phyloP scores from a whole-genome alignment of 805 yeast genomes.

The Ogataea glucozyma region DNA sequence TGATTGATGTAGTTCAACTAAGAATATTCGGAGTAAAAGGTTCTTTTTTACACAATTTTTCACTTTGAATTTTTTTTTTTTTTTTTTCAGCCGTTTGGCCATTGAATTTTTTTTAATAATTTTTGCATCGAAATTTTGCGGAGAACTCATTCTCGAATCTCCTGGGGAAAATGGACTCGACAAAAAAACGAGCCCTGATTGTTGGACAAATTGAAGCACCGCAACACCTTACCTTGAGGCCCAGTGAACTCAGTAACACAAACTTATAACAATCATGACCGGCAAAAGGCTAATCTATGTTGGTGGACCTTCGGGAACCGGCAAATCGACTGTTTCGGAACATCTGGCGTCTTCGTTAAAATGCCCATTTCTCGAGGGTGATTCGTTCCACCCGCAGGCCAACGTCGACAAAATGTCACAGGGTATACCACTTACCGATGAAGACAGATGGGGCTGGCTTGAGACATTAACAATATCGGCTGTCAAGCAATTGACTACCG shows the following conservation, averaged over 20 bases:
- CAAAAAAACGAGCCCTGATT: too few relatives aligned
- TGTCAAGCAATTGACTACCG: slow-evolving; percentile 38
- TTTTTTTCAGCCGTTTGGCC: not conserved
- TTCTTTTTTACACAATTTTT: not conserved
- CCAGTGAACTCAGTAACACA: too few relatives aligned
- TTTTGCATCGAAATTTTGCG: not conserved
- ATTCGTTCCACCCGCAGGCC: slow-evolving; percentile 63
- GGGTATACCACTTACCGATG: slow-evolving; percentile 83
- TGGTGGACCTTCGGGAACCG: slow-evolving; percentile 97
- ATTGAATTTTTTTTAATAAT: not conserved
- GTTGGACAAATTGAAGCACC: not conserved
- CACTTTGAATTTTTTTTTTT: slow-evolving; percentile 1
- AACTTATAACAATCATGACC: not conserved
- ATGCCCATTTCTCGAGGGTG: slow-evolving; percentile 81
- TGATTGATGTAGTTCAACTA: not conserved
- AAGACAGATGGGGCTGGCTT: slow-evolving; percentile 93
- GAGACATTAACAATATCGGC: slow-evolving; percentile 46
- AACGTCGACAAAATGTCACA: slow-evolving; percentile 82
- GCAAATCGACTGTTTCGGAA: slow-evolving; percentile 79
- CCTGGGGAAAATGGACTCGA: not conserved
- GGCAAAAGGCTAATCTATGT: slow-evolving; percentile 41
- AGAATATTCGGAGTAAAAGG: not conserved
- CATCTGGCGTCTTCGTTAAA: slow-evolving; percentile 44
- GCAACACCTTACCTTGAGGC: too few relatives aligned
- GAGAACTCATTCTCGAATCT: slow-evolving; percentile 1